phyloP scores from a whole-genome alignment of 345 rosid species.

The Garcia nutans region DNA sequence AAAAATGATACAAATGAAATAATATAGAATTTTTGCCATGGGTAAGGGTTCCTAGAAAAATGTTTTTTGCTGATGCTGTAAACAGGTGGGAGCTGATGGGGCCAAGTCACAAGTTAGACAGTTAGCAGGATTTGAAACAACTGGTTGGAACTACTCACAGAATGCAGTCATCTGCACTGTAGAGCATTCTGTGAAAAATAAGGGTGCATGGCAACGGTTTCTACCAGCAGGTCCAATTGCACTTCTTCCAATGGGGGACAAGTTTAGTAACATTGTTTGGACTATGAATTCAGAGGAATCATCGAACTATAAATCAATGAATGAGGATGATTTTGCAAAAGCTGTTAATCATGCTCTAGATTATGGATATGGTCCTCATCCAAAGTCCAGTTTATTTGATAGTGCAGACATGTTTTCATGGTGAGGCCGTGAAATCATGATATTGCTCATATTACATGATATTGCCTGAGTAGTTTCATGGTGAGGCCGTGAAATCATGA shows the following conservation, averaged over 20 bases:
- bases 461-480: too few species aligned
- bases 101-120: conserved; percentile 85
- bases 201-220: conserved; percentile 91
- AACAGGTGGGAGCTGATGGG: conserved; percentile 95
- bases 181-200: conserved; percentile 66
- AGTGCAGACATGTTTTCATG: conserved; percentile 49
- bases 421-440: conserved; percentile 8
- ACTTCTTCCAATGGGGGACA: conserved; percentile 81
- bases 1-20: conserved; percentile 7
- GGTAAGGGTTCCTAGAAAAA: conserved; percentile 3
- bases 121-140: conserved; percentile 74
- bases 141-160: conserved; percentile 89
- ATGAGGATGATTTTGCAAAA: conserved; percentile 71
- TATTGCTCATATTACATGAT: too few species aligned
- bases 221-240: conserved; percentile 93
- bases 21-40: not conserved
- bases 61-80: not conserved
- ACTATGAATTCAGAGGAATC: conserved; percentile 82
- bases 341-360: conserved; percentile 79
- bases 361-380: conserved; percentile 80
- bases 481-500: too few species aligned
- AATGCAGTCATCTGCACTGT: conserved; percentile 91
- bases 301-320: conserved; percentile 59
- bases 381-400: conserved; percentile 47
- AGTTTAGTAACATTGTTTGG: conserved; percentile 91